A percentile compares a stretch with the other conserved stretches of the same genome.
Evolutionary conservation across 441 rosid genomes (phyloP).

Genomic region (Manihot esculenta): DNA sequence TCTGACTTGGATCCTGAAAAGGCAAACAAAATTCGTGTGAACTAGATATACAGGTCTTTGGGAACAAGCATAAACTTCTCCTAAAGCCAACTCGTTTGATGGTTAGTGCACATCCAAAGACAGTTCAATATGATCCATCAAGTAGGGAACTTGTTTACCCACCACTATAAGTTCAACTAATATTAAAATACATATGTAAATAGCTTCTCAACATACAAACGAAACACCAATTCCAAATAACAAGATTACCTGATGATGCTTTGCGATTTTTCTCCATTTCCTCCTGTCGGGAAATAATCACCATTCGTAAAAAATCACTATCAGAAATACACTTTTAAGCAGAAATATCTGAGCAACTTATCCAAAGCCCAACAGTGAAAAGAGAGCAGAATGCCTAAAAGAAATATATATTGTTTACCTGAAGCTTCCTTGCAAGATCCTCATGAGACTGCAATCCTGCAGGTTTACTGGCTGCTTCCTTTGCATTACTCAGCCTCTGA

Average conservation of each 20-base stretch:
- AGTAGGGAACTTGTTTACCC: neutral
- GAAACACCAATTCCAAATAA: neutral
- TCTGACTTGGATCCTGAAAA: constrained; percentile 62
- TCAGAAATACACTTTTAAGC: neutral
- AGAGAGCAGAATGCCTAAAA: neutral
- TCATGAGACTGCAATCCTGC: constrained; percentile 71
- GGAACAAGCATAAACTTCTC: neutral
- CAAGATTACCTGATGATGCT: constrained; percentile 59
- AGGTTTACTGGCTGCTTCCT: constrained; percentile 71
- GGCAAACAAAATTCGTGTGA: neutral
- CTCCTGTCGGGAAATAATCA: constrained; percentile 56
- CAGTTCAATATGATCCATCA: neutral
- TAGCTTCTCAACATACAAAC: neutral
- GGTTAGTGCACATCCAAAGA: neutral
- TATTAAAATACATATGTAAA: neutral
- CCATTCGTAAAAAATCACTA: constrained; percentile 2
- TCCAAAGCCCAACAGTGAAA: neutral
- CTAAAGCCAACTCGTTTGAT: neutral
- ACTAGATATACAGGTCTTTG: too few relatives aligned
- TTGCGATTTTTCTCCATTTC: constrained; percentile 94
- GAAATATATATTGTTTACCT: constrained; percentile 41
- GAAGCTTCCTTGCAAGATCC: constrained; percentile 95
- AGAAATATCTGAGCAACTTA: neutral
- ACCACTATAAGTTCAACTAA: neutral
- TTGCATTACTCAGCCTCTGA: constrained; percentile 82